These are phyloP conservation scores for Candida michaelii DNA, from an alignment of 805 yeast genomes.

Conservation along the genomic window DNA sequence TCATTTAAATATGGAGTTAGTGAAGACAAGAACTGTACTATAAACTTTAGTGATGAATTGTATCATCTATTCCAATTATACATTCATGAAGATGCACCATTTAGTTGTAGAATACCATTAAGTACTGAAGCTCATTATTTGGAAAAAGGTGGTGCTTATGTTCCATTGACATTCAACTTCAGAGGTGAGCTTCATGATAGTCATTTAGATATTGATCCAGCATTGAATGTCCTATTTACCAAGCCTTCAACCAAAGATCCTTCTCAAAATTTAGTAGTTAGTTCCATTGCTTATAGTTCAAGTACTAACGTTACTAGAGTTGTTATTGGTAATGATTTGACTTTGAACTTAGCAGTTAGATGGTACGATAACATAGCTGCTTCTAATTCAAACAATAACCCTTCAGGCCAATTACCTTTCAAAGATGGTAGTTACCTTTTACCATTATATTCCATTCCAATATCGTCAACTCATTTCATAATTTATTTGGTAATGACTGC, in stretches of 20 bases:
- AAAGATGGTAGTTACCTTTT: slow-evolving; percentile 41
- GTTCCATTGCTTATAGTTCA: slow-evolving; percentile 59
- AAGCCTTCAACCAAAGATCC: slow-evolving; percentile 30
- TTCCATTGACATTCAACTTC: slow-evolving; percentile 63
- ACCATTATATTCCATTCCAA: slow-evolving; percentile 30
- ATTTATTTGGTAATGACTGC: slow-evolving; percentile 23
- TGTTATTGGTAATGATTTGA: slow-evolving; percentile 64
- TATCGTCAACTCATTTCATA: slow-evolving; percentile 23
- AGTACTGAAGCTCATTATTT: slow-evolving; percentile 43
- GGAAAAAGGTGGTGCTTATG: slow-evolving; percentile 43
- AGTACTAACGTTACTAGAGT: slow-evolving; percentile 61
- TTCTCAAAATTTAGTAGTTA: slow-evolving; percentile 42
- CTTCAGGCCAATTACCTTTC: slow-evolving; percentile 27
- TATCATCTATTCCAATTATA: slow-evolving; percentile 75
- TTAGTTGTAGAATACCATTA: slow-evolving; percentile 63
- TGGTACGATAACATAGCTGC: slow-evolving; percentile 45
- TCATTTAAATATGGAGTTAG: slow-evolving; percentile 51
- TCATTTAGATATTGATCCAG: slow-evolving; percentile 65
- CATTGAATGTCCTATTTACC: slow-evolving; percentile 51
- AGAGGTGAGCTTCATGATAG: slow-evolving; percentile 67
- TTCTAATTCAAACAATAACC: slow-evolving; percentile 9
- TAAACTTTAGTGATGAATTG: slow-evolving; percentile 59
- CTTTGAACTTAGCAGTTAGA: slow-evolving; percentile 55
- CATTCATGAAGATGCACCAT: slow-evolving; percentile 75
- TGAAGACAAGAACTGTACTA: slow-evolving; percentile 59